A percentile compares a stretch with the other conserved stretches of the same genome.
phyloP scores from a whole-genome alignment of 495 filamentous ascomycete species.

The Hypoxylon lenormandii region DNA sequence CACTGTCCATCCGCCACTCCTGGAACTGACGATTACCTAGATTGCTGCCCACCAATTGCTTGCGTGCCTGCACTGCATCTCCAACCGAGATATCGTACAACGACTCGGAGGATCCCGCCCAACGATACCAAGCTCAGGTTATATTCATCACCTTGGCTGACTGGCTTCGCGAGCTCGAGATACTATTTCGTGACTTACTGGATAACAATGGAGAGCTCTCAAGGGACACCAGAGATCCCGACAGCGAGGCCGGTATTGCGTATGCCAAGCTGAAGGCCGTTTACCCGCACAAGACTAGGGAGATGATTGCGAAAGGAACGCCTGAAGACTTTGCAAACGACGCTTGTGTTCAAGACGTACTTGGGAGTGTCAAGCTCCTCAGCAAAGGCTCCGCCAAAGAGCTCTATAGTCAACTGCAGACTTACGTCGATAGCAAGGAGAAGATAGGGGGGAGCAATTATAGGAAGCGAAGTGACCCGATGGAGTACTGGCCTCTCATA shows the following conservation, averaged over 20 bases:
- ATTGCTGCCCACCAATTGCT: constrained; percentile 44
- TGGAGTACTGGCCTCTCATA: constrained; percentile 75
- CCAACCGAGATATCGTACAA: constrained; percentile 76
- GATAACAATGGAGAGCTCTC: constrained; percentile 59
- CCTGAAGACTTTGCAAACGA: constrained; percentile 56
- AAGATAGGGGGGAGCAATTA: constrained; percentile 18
- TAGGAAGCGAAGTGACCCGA: constrained; percentile 50
- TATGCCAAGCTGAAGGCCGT: constrained; percentile 74
- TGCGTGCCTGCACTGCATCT: constrained; percentile 73
- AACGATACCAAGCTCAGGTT: constrained; percentile 70
- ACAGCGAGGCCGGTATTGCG: constrained; percentile 68
- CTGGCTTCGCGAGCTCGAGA: constrained; percentile 68
- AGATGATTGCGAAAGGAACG: constrained; percentile 57
- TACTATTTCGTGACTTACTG: constrained; percentile 66
- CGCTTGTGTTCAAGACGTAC: constrained; percentile 55
- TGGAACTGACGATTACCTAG: constrained; percentile 15
- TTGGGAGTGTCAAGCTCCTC: constrained; percentile 63
- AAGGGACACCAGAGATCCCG: constrained; percentile 58
- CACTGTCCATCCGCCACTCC: not conserved
- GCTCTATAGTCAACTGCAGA: constrained; percentile 45
- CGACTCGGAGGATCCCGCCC: constrained; percentile 54
- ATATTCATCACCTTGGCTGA: constrained; percentile 69
- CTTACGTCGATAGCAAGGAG: constrained; percentile 54
- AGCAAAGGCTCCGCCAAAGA: constrained; percentile 45
- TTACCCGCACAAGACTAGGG: constrained; percentile 68